These are phyloP conservation scores for Penicillium sp. DNA, from an alignment of 2,329 filamentous ascomycete genomes.

Conservation along the genomic window DNA sequence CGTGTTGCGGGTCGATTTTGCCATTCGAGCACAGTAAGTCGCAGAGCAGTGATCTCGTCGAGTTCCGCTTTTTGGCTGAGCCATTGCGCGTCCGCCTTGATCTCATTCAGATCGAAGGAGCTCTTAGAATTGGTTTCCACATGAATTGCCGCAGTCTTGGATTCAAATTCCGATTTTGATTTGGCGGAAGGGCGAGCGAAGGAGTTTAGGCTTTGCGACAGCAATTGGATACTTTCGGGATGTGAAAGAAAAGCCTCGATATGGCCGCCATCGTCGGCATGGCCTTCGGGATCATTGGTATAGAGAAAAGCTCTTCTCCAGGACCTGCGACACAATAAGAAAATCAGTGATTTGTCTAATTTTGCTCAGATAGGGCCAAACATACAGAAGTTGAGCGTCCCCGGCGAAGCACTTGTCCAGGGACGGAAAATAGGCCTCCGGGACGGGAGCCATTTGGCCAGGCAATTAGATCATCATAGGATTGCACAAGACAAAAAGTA, in stretches of 20 bases:
- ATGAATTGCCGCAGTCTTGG: slow-evolving; percentile 83
- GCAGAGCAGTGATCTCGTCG: slow-evolving; percentile 78
- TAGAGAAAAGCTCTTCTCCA: slow-evolving; percentile 60
- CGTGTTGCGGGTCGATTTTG: slow-evolving; percentile 75
- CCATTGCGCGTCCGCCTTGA: slow-evolving; percentile 86
- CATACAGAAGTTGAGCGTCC: slow-evolving; percentile 75
- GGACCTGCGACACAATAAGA: slow-evolving; percentile 48
- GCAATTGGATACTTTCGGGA: slow-evolving; percentile 64
- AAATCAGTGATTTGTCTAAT: not conserved
- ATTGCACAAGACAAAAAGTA: slow-evolving; percentile 9
- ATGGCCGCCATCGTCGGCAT: slow-evolving; percentile 55
- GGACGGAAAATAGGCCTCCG: slow-evolving; percentile 77
- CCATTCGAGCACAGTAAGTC: slow-evolving; percentile 79
- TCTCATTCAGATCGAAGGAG: slow-evolving; percentile 70
- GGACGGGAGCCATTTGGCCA: slow-evolving; percentile 65
- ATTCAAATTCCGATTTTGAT: slow-evolving; percentile 73
- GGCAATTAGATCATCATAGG: slow-evolving; percentile 44
- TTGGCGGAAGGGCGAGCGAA: slow-evolving; percentile 64
- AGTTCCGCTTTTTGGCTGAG: slow-evolving; percentile 75
- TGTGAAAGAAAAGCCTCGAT: slow-evolving; percentile 72
- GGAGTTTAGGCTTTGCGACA: slow-evolving; percentile 67
- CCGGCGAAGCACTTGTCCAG: slow-evolving; percentile 82
- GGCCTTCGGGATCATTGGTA: slow-evolving; percentile 41
- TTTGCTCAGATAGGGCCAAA: not conserved
- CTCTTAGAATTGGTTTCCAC: slow-evolving; percentile 67